phyloP scores from a whole-genome alignment of 2,329 filamentous ascomycete genomes.

The Colletotrichum melonis region DNA sequence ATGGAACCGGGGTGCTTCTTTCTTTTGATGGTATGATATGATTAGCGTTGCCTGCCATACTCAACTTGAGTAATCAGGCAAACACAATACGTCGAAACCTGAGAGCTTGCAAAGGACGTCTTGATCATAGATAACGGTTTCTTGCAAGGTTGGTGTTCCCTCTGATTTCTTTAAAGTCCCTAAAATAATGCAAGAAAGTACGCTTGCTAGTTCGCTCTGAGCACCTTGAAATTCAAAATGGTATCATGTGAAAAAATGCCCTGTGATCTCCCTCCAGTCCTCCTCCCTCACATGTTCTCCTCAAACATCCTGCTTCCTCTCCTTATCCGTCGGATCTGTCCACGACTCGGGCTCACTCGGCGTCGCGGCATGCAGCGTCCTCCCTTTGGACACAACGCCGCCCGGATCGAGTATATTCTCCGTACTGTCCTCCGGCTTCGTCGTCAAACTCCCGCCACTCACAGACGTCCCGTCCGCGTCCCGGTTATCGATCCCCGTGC shows the following conservation, averaged over 20 bases:
- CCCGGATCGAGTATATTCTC: constrained; percentile 15
- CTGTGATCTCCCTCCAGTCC: not conserved
- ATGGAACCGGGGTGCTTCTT: not conserved
- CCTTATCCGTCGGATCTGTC: not conserved
- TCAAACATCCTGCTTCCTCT: not conserved
- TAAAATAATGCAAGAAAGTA: not conserved
- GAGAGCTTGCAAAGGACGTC: too few species aligned
- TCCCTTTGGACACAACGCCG: not conserved
- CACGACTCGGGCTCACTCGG: not conserved
- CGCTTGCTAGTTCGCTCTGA: not conserved
- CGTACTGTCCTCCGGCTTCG: constrained; percentile 23
- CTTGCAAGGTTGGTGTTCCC: too few species aligned
- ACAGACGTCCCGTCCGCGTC: not conserved
- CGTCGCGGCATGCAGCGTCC: not conserved
- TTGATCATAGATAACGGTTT: too few species aligned
- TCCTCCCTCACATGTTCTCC: not conserved
- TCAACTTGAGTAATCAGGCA: too few species aligned
- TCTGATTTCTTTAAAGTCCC: too few species aligned
- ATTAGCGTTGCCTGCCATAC: not conserved
- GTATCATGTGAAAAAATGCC: not conserved
- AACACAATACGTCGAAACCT: too few species aligned
- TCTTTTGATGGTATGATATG: not conserved
- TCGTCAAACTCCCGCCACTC: not conserved
- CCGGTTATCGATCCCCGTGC: constrained; percentile 6
- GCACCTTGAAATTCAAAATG: not conserved